Base-by-base conservation (phyloP, 2,329 filamentous ascomycete genomes). In the Cladosporium sp. region DNA sequence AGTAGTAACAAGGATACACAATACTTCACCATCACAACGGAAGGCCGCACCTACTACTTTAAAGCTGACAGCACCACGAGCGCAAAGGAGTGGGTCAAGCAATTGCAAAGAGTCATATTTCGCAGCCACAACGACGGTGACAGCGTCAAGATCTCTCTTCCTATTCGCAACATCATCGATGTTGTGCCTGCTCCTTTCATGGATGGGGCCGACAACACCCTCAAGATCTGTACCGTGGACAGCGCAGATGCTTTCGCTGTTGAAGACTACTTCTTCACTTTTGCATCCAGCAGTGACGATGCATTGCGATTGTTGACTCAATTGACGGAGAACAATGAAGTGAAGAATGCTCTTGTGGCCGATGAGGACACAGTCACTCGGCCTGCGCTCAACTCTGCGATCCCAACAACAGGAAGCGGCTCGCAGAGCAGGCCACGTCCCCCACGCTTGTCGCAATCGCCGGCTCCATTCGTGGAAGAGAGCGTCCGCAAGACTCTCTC, bases 261-360 rank as follows among this genome's bases (percentile, higher is more conserved):
- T 62, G 94, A 99, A 67, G 94, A 99, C 85, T 97, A 97, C 71
- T 97, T 95, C 71, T 97, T 99, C 72, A 94, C 92, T 0, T 97
- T 97, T 74, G 96, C 97, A 71, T 88, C 84, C 64, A 87, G 87
- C 61, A 91, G 91, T 6, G 86, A 89, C 66, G 90, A 96, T 66
- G 93, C 91, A 13, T 84, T 96, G 61, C 84, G 87, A 50, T 82
- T 94, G 2, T 78, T 99, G 52, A 89, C 84, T 61, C 83, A 84
- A 40, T 77, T 95, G 54, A 82, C 91, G 9, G 86, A 89, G 49
- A 84, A 87, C 62, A 82, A 84, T 22, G 77, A 83, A n/a, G 54
- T 24, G 12, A 57, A 37, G 36, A 36, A 39, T 13, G 35, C 9
- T 28, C n/a, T 17, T 15, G 51, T 4, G 7, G n/a, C 28, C 8